Percentiles rank a stretch among this genome's conserved stretches.
These are phyloP conservation scores for Pyrrhoderma noxium DNA, from an alignment of 1,284 basidiomycete genomes.

Conservation along the genomic window DNA sequence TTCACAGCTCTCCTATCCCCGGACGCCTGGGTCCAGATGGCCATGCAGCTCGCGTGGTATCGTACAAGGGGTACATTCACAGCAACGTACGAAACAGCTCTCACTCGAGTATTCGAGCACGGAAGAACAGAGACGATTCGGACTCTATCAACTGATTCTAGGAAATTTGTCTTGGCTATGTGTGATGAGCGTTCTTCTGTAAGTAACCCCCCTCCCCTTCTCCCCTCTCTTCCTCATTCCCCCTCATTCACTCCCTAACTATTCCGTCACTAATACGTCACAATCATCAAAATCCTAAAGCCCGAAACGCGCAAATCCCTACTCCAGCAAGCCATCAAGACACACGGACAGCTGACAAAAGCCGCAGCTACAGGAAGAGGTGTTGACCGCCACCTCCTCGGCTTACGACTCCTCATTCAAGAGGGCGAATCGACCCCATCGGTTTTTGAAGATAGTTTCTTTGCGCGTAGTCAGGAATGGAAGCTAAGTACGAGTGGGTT, in stretches of 20 bases:
- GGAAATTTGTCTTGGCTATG: constrained; percentile 78
- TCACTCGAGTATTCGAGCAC: constrained; percentile 85
- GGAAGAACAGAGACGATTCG: constrained; percentile 94
- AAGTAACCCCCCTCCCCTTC: constrained; percentile 23
- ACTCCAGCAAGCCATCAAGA: constrained; percentile 63
- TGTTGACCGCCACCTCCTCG: constrained; percentile 89
- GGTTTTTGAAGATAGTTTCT: constrained; percentile 77
- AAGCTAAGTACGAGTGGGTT: constrained; percentile 89
- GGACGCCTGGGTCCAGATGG: constrained; percentile 92
- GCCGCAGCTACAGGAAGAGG: constrained; percentile 81
- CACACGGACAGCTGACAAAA: constrained; percentile 72
- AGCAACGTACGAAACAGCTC: constrained; percentile 92
- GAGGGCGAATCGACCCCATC: constrained; percentile 33
- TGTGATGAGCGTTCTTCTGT: constrained; percentile 46
- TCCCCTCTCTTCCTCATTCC: background rate
- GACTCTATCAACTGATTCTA: constrained; percentile 69
- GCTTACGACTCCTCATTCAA: constrained; percentile 65
- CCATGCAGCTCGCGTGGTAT: constrained; percentile 89
- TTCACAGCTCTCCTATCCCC: constrained; percentile 65
- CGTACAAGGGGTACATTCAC: constrained; percentile 71
- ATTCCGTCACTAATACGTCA: background rate
- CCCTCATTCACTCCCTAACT: constrained; percentile 19
- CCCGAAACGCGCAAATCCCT: constrained; percentile 40
- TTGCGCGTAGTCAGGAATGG: constrained; percentile 78
- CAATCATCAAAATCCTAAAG: constrained; percentile 27